Evolutionary conservation across 2,329 filamentous ascomycete genomes (phyloP).

Genomic region (Aspergillus sergii): DNA sequence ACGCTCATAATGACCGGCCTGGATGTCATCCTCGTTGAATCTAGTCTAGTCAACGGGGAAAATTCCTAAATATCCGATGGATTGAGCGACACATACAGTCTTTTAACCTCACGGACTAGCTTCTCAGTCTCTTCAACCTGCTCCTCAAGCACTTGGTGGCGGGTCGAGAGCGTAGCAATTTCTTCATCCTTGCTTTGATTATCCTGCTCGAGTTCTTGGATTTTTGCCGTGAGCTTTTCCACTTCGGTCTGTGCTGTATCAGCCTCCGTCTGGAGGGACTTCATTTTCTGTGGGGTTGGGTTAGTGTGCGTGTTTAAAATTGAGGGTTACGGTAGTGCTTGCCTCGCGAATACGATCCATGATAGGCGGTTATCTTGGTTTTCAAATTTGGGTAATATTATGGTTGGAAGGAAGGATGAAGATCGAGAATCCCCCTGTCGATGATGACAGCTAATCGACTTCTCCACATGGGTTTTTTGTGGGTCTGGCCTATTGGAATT

Average conservation of each 20-base stretch:
- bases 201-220: background rate
- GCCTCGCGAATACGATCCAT: background rate
- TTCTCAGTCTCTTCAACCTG: background rate
- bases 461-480: too few species aligned
- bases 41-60: background rate
- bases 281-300: background rate
- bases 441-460: too few species aligned
- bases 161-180: background rate
- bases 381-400: background rate
- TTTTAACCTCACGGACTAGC: background rate
- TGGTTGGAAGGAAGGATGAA: background rate
- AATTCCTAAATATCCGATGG: background rate
- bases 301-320: background rate
- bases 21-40: background rate
- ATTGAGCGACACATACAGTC: background rate
- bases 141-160: background rate
- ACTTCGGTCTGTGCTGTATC: background rate
- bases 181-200: background rate
- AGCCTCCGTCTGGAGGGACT: background rate
- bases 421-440: too few species aligned
- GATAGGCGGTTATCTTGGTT: background rate
- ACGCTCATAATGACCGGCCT: background rate
- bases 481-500: too few species aligned
- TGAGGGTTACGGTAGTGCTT: background rate
- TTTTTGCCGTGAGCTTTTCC: background rate